phyloP scores from a whole-genome alignment of 2,329 filamentous ascomycete genomes.

The Dryadomyces quercus-mongolicae region DNA sequence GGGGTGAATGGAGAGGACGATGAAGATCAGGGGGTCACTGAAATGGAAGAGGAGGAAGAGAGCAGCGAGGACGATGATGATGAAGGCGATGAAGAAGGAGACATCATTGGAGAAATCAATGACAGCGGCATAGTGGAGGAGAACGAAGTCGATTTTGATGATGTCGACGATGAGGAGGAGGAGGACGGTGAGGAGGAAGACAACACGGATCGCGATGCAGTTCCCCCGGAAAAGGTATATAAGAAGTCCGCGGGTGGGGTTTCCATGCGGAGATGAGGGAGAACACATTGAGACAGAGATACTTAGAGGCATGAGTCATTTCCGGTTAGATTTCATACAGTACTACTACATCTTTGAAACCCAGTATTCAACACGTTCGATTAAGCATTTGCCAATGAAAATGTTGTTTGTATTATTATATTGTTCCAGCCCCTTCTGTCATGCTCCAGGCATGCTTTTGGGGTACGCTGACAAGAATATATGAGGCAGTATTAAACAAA shows the following conservation, averaged over 20 bases:
- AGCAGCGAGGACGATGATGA: constrained; percentile 40
- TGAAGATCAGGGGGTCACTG: constrained; percentile 63
- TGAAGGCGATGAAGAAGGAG: constrained; percentile 66
- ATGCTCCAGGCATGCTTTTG: neutral
- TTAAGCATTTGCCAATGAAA: too few relatives aligned
- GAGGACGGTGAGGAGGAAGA: constrained; percentile 30
- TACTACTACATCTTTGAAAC: neutral
- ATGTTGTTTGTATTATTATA: too few relatives aligned
- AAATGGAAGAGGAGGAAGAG: constrained; percentile 15
- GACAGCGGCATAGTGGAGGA: constrained; percentile 7
- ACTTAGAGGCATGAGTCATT: neutral
- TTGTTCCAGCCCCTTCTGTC: too few relatives aligned
- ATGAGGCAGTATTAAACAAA: neutral
- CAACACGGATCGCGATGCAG: neutral
- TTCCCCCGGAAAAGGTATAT: constrained; percentile 22
- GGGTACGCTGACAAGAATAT: neutral
- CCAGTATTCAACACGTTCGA: neutral
- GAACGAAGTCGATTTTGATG: constrained; percentile 54
- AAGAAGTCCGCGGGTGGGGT: constrained; percentile 18
- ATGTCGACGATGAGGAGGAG: constrained; percentile 78
- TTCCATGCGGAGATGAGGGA: constrained; percentile 17
- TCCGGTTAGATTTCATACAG: neutral
- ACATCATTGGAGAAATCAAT: constrained; percentile 4
- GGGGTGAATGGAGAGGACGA: constrained; percentile 68
- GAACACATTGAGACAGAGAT: neutral